Evolutionary conservation across 768 basidiomycete species (phyloP), one percentile per base, ranked within the genome.

Genomic region (Auricularia sp.): DNA sequence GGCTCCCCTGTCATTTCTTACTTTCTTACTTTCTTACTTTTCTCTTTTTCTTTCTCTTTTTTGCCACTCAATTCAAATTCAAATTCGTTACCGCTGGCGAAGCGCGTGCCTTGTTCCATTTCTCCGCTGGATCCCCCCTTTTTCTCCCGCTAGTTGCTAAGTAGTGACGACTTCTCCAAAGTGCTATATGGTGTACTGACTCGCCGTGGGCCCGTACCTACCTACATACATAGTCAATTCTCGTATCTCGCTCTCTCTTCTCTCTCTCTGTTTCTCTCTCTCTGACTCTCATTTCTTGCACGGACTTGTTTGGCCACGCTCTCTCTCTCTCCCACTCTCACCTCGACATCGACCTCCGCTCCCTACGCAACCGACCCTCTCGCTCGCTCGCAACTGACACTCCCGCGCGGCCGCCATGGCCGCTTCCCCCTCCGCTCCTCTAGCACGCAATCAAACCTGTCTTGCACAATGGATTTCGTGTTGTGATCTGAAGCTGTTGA

Each of bases 381-480:
- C 47, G 47, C 47, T 51, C 47, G 11, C 47, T 51, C 21, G 47
- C 47, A 51, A 51, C 14, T 16, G 10, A 51, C 47, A 21, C 47
- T 18, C 47, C 47, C 47, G 14, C 11, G 11, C 47, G 47, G 47
- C 47, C 47, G 47, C 47, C 47, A 51, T 51, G 47, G 47, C 18
- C 47, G 47, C 18, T 18, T 21, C 18, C 47, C 16, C 18, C 21
- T 51, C 47, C 47, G 14, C 47, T 18, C 47, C 47, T 51, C 47
- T 51, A 51, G 47, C 47, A 51, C 47, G 47, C 47, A 51, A 51
- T 51, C 47, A 51, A 51, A 51, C 47, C 47, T 51, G 47, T 51
- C 47, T 51, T 51, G 47, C 47, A 51, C 47, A 51, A 51, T 18
- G 14, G 47, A 21, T 18, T 51, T 51, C 47, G 47, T 51, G 47